Evolutionary conservation across 225 moss, liverwort and hornwort species (phyloP).

Genomic region (Sphagnum contortum): DNA sequence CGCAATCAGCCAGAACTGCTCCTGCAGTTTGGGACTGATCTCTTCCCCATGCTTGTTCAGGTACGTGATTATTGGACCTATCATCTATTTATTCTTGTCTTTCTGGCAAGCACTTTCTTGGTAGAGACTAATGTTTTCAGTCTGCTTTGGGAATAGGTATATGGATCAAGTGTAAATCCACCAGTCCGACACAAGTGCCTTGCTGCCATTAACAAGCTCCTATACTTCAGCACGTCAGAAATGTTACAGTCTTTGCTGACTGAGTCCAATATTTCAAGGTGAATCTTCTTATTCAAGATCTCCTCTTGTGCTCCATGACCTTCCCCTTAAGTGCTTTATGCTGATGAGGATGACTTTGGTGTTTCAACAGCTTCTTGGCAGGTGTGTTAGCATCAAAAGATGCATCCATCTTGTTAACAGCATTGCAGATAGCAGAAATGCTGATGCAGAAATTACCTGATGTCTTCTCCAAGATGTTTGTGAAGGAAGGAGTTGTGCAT

Average conservation of each 20-base stretch:
- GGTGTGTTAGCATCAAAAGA: constrained; percentile 90
- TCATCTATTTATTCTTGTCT: neutral
- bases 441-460: constrained; percentile 95
- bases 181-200: constrained; percentile 96
- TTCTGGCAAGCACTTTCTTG: neutral
- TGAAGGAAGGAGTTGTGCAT: constrained; percentile 99
- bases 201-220: constrained; percentile 79
- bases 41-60: constrained; percentile 93
- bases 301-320: too few relatives aligned
- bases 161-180: constrained; percentile 99
- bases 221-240: constrained; percentile 86
- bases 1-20: constrained; percentile 80
- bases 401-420: constrained; percentile 69
- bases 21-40: constrained; percentile 82
- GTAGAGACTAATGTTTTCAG: constrained; percentile 1
- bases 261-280: constrained; percentile 95
- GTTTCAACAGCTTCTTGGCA: constrained; percentile 83
- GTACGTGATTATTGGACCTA: constrained; percentile 18
- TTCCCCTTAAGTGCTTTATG: neutral
- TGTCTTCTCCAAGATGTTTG: constrained; percentile 81
- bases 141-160: constrained; percentile 48
- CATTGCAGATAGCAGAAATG: constrained; percentile 97
- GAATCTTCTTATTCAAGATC: constrained; percentile 8
- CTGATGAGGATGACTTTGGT: constrained; percentile 11
- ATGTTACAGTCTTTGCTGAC: constrained; percentile 89